These are phyloP conservation scores for Fusarium liriodendri DNA, from an alignment of 2,329 filamentous ascomycete species.

Conservation along the genomic window DNA sequence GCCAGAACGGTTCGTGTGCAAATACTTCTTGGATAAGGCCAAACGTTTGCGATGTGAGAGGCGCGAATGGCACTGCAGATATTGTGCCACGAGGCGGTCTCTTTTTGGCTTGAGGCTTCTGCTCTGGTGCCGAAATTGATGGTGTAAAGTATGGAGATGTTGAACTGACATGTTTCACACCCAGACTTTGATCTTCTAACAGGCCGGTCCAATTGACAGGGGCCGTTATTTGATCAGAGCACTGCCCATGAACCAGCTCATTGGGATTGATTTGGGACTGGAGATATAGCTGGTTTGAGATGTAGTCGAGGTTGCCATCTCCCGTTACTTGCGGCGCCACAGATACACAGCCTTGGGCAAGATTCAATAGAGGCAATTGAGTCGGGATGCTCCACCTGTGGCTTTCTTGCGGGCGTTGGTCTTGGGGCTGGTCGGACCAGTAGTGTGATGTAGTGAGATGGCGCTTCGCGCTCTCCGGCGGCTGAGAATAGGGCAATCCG, in stretches of 20 bases:
- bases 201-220: background rate
- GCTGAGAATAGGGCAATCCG: background rate
- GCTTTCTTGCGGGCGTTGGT: conserved; percentile 22
- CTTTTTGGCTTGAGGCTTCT: conserved; percentile 32
- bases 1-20: conserved; percentile 78
- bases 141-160: conserved; percentile 50
- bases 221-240: conserved; percentile 16
- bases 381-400: conserved; percentile 18
- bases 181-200: background rate
- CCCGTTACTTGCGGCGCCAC: conserved; percentile 4
- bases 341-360: conserved; percentile 5
- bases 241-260: conserved; percentile 1
- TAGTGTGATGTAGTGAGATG: conserved; percentile 42
- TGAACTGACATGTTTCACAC: conserved; percentile 23
- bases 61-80: conserved; percentile 73
- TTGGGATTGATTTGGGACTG: background rate
- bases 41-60: conserved; percentile 71
- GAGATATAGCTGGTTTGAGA: background rate
- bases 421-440: conserved; percentile 41
- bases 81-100: conserved; percentile 58
- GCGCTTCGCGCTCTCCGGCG: conserved; percentile 17
- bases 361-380: conserved; percentile 6
- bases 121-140: conserved; percentile 15
- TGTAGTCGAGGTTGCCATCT: background rate
- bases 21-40: conserved; percentile 88